Evolutionary conservation across 2,329 filamentous ascomycete species (phyloP), one percentile per base, ranked within the genome.

Genomic region (Xylariaceae sp.): DNA sequence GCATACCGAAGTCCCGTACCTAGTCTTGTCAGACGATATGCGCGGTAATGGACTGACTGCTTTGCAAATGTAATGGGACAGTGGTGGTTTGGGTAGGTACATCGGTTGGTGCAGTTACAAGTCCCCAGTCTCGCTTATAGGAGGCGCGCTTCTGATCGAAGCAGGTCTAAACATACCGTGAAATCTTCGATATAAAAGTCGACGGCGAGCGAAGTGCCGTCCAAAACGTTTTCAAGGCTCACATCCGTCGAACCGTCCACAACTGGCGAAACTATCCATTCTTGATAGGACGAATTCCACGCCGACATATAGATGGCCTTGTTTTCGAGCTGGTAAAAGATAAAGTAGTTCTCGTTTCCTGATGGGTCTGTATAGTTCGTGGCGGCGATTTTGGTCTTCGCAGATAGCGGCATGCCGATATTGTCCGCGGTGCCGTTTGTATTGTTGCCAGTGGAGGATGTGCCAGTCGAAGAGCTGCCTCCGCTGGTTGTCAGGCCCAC

Each of bases 301-400:
- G 51, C 40, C 1, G 51, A 54, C 25, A 54, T 33, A 25, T 46
- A 42, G 16, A 54, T 39, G 6, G 49, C 46, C 11, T 35, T 36
- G 29, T 48, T 49, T 18, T 44, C 51, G 21, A 51, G 33, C 37
- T 54, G 51, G 35, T 52, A 54, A 12, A 37, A 35, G 3, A 54
- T 34, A 14, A 54, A 19, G 32, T 42, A 51, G 19, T 52, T 53
- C 9, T 49, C 36, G 32, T 48, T 36, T 14, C 48, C 48, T 8
- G 40, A 39, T 13, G 35, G 33, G 29, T 54, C 51, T 3, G 45
- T 51, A 29, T 51, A 54, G 33, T 52, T 53, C 16, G 45, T 42
- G 1, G 49, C 41, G 13, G 50, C 49, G 15, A 54, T 40, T 17
- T 30, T 40, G 13, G 49, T 51, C 4, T 32, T 12, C 12, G 6